Conservation (phyloP, 176 grass and related monocot species). For the Metroxylon sagu region DNA sequence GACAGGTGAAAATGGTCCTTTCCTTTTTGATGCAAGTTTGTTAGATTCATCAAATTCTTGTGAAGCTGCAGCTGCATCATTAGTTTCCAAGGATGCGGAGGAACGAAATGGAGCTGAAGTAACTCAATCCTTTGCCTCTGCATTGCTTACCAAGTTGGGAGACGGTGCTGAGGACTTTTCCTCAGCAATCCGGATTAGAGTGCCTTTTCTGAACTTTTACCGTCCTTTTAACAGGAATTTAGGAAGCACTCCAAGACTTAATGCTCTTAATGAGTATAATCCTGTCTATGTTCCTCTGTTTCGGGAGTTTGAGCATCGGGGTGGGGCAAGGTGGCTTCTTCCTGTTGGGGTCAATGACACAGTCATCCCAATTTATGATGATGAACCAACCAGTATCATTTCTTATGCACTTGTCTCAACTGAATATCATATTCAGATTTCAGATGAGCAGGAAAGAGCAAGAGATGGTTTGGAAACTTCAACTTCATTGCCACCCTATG, state of each 20-base stretch:
- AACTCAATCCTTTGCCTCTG: conserved; percentile 41
- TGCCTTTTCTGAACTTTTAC: conserved; percentile 66
- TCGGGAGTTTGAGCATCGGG: conserved; percentile 39
- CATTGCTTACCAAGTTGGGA: conserved; percentile 46
- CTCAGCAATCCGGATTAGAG: conserved; percentile 27
- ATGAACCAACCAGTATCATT: conserved; percentile 92
- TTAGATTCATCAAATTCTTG: conserved; percentile 23
- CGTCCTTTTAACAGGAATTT: conserved; percentile 58
- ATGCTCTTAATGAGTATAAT: conserved; percentile 42
- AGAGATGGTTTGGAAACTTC: conserved; percentile 27
- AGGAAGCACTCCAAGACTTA: conserved; percentile 46
- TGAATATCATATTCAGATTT: conserved; percentile 76
- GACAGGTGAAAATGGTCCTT: conserved; percentile 58
- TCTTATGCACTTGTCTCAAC: conserved; percentile 64
- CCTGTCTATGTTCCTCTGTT: conserved; percentile 47
- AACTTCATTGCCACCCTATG: conserved; percentile 17
- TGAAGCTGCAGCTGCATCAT: conserved; percentile 2
- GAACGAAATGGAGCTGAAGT: conserved; percentile 29
- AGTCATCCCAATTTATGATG: conserved; percentile 72
- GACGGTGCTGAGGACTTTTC: conserved; percentile 56
- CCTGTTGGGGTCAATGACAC: conserved; percentile 79
- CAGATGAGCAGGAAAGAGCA: conserved; percentile 46
- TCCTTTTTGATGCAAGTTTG: conserved; percentile 24
- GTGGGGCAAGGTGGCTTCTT: conserved; percentile 73
- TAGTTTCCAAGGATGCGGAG: conserved; percentile 43